Base-by-base conservation (phyloP, 2,329 filamentous ascomycete genomes). In the Aspergillus pseudoglaucus region DNA sequence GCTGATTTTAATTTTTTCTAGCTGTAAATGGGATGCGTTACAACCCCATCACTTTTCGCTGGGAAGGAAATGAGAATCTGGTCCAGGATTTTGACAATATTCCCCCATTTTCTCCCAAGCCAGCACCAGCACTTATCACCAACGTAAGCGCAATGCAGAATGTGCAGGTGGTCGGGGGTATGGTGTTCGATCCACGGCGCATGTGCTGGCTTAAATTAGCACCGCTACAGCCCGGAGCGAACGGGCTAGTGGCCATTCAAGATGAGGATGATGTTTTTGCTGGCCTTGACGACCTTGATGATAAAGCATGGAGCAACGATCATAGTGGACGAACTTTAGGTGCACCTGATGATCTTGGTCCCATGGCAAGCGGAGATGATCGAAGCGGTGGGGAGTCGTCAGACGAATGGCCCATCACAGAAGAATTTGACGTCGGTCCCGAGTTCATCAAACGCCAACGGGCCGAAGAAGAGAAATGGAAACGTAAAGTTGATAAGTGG, bases 381-480 rank as follows among this genome's bases (percentile, higher is more conserved):
- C 63, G 61, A 44, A 73, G 68, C 51, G 68, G 66, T 45, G 70
- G 68, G 42, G 72, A 74, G 47, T 70, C 68, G 6, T 71, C 69
- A 49, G 86, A 90, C 59, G 86, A 90, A 61, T 91, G 88, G 79
- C 81, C 88, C 44, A 87, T 96, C 10, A 89, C 89, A 45, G 93
- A 98, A 69, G 93, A 98, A 65, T 98, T 98, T 60, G 93, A 98
- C 64, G 89, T 98, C 47, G 93, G 93, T 0, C 93, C 91, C 3
- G 89, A 94, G 66, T 98, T 97, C 63, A 84, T 97, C 53, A 80
- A 85, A 59, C 79, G 90, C 53, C 91, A 97, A 64, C 80, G 87
- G 50, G 89, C 91, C 61, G 93, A 98, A 70, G 93, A 98, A 71
- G 85, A 88, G 42, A 80, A 88, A 52, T 98, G 93, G 93, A 80